Conservation (phyloP, 2,329 filamentous ascomycete species). For the Cladophialophora yegresii region DNA sequence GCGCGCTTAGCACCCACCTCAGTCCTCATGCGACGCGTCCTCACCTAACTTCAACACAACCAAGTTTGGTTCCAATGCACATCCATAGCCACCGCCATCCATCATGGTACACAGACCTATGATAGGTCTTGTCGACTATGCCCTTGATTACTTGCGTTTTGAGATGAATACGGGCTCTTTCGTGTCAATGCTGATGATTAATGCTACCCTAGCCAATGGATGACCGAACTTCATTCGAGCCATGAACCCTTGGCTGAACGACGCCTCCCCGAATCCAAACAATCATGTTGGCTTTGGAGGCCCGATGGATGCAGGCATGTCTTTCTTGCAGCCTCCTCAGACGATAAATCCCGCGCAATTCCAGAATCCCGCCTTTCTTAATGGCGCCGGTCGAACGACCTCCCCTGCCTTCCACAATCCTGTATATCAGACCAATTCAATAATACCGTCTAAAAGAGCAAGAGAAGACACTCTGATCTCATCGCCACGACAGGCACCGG, state of each 20-base stretch:
- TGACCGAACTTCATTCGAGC: conserved; percentile 48
- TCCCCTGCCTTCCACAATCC: conserved; percentile 77
- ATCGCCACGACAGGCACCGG: conserved; percentile 74
- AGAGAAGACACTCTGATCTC: conserved; percentile 81
- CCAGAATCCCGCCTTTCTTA: conserved; percentile 66
- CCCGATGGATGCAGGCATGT: conserved; percentile 51
- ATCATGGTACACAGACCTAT: conserved; percentile 5
- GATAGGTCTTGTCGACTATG: conserved; percentile 8
- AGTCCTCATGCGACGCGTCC: conserved; percentile 27
- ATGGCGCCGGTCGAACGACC: conserved; percentile 79
- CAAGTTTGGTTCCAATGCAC: conserved; percentile 15
- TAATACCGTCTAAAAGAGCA: conserved; percentile 87
- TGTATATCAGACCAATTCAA: conserved; percentile 78
- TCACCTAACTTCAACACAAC: conserved; percentile 11
- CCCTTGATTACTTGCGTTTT: not conserved
- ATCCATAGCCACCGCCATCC: conserved; percentile 17
- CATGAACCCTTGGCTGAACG: conserved; percentile 56
- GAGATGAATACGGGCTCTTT: conserved; percentile 22
- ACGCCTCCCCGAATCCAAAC: conserved; percentile 51
- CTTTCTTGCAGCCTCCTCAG: conserved; percentile 51
- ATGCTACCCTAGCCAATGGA: conserved; percentile 47
- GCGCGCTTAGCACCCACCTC: conserved; percentile 1
- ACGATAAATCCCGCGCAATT: conserved; percentile 56
- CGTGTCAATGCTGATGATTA: conserved; percentile 38
- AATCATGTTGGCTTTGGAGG: conserved; percentile 53